A percentile compares a stretch with the other conserved stretches of the same genome.
These are phyloP conservation scores for Poronia punctata DNA, from an alignment of 495 filamentous ascomycete species.

Conservation along the genomic window DNA sequence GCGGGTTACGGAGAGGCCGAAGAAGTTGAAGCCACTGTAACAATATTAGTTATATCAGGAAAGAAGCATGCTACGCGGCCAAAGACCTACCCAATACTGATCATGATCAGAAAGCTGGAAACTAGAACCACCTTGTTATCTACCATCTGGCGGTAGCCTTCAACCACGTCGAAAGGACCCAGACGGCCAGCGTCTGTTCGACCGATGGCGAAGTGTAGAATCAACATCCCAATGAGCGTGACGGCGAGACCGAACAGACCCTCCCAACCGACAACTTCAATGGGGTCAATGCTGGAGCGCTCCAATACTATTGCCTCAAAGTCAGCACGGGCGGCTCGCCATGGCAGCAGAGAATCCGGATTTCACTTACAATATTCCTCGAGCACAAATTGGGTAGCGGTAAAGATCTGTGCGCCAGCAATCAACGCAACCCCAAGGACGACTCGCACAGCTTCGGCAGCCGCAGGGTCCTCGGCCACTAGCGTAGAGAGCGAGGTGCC, in stretches of 20 bases:
- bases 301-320: too few species aligned
- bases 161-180: slow-evolving; percentile 83
- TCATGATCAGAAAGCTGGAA: slow-evolving; percentile 83
- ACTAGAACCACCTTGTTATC: slow-evolving; percentile 61
- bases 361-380: slow-evolving; percentile 96
- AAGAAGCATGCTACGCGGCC: too few species aligned
- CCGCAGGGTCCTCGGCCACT: slow-evolving; percentile 15
- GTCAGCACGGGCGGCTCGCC: too few species aligned
- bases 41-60: slow-evolving; percentile 1
- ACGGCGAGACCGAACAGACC: slow-evolving; percentile 86
- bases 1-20: slow-evolving; percentile 86
- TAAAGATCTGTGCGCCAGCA: slow-evolving; percentile 91
- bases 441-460: slow-evolving; percentile 58
- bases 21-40: slow-evolving; percentile 90
- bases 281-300: slow-evolving; percentile 77
- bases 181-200: slow-evolving; percentile 62
- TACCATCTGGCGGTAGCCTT: slow-evolving; percentile 73
- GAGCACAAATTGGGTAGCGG: slow-evolving; percentile 88
- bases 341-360: too few species aligned
- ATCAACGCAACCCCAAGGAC: slow-evolving; percentile 82
- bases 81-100: slow-evolving; percentile 90
- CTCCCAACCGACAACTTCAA: slow-evolving; percentile 94
- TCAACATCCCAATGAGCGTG: slow-evolving; percentile 70
- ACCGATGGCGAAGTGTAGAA: slow-evolving; percentile 72
- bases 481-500: slow-evolving; percentile 15